Percentiles rank a stretch among this genome's conserved stretches.
Conservation (phyloP, 495 filamentous ascomycete species). For the Bathelium albidoporum region DNA sequence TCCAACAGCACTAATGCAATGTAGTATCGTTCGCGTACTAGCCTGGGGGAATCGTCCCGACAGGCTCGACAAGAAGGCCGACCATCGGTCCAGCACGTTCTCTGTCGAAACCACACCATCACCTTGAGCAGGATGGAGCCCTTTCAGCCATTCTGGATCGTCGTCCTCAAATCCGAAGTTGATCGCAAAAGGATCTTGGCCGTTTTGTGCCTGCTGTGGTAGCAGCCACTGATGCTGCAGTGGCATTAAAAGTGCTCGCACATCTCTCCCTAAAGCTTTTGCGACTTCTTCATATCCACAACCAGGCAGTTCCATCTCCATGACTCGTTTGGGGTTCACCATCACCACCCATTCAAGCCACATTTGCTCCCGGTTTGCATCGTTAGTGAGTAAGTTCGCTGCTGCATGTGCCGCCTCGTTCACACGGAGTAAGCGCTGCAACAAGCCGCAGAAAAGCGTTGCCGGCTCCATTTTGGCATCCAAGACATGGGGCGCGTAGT, state of each 20-base stretch:
- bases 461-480: slow-evolving; percentile 79
- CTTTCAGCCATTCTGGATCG: background rate
- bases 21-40: slow-evolving; percentile 54
- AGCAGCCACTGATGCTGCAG: slow-evolving; percentile 27
- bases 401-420: slow-evolving; percentile 84
- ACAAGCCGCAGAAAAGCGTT: slow-evolving; percentile 72
- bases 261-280: slow-evolving; percentile 61
- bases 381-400: slow-evolving; percentile 62
- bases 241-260: slow-evolving; percentile 61
- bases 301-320: slow-evolving; percentile 42
- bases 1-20: slow-evolving; percentile 56
- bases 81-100: slow-evolving; percentile 72
- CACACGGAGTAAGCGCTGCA: slow-evolving; percentile 77
- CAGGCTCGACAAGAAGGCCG: slow-evolving; percentile 66
- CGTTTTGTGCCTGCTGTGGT: slow-evolving; percentile 30
- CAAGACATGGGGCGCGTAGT: slow-evolving; percentile 71
- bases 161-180: slow-evolving; percentile 19
- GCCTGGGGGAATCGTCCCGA: slow-evolving; percentile 64
- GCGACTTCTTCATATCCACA: slow-evolving; percentile 55
- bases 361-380: slow-evolving; percentile 76
- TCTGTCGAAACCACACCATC: slow-evolving; percentile 33
- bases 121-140: slow-evolving; percentile 9
- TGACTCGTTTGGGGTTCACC: slow-evolving; percentile 54
- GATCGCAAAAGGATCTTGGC: slow-evolving; percentile 33
- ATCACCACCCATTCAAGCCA: slow-evolving; percentile 79